phyloP scores from a whole-genome alignment of 192 early-diverging fungal species.

The Backusella westeae region DNA sequence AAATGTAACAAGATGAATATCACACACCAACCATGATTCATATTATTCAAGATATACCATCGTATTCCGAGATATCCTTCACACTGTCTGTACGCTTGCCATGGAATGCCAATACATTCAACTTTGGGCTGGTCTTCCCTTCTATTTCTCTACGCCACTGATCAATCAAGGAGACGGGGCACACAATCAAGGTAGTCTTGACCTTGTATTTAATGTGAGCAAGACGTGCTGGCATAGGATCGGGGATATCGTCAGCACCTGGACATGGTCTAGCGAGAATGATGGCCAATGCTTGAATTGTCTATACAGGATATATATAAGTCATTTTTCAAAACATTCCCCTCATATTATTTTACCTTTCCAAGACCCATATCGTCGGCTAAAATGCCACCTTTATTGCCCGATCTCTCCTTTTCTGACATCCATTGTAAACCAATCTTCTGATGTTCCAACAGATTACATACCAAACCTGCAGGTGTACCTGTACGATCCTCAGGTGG shows the following conservation, averaged over 20 bases:
- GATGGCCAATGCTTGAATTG: slow-evolving; percentile 69
- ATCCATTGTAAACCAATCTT: slow-evolving; percentile 61
- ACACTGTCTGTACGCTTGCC: slow-evolving; percentile 41
- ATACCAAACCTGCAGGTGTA: slow-evolving; percentile 46
- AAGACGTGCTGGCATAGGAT: neutral
- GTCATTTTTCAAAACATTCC: no score
- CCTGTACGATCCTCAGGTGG: slow-evolving; percentile 41
- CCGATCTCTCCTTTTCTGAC: slow-evolving; percentile 45
- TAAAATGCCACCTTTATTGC: slow-evolving; percentile 55
- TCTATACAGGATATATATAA: slow-evolving; percentile 23
- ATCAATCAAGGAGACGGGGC: slow-evolving; percentile 63
- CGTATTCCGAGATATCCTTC: slow-evolving; percentile 41
- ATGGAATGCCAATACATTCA: slow-evolving; percentile 68
- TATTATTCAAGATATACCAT: slow-evolving; percentile 32
- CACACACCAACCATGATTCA: neutral
- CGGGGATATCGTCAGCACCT: neutral
- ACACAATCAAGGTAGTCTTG: slow-evolving; percentile 66
- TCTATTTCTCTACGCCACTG: slow-evolving; percentile 74
- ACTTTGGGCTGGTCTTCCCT: slow-evolving; percentile 47
- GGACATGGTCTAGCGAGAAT: slow-evolving; percentile 48
- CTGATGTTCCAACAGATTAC: slow-evolving; percentile 54
- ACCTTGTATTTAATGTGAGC: slow-evolving; percentile 26
- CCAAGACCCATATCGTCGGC: slow-evolving; percentile 73
- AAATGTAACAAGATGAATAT: neutral
- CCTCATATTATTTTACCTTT: slow-evolving; percentile 36